phyloP scores from a whole-genome alignment of 2,329 filamentous ascomycete genomes.

The Pezicula carpinea region DNA sequence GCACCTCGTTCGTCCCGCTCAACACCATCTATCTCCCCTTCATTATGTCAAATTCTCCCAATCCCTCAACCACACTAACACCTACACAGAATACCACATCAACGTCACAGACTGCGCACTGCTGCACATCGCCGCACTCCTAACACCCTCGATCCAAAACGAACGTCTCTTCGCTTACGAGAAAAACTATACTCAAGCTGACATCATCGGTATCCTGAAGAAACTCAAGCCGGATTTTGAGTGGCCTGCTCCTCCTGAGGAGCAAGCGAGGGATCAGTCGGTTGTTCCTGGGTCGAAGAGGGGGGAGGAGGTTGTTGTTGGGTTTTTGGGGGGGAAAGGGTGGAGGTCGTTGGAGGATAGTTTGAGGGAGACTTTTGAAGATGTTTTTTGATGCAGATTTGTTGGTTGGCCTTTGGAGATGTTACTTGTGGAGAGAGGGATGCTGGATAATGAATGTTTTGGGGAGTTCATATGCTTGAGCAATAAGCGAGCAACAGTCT shows the following conservation, averaged over 20 bases:
- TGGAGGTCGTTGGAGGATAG: neutral
- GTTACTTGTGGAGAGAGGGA: too few species aligned
- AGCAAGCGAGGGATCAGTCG: neutral
- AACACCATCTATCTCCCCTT: neutral
- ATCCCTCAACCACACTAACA: neutral
- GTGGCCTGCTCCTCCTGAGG: neutral
- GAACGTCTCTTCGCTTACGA: neutral
- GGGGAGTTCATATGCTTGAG: too few species aligned
- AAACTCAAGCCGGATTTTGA: neutral
- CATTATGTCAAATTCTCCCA: neutral
- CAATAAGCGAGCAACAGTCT: too few species aligned
- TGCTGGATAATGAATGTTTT: too few species aligned
- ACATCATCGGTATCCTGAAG: neutral
- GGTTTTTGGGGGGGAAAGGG: neutral
- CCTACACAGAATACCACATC: neutral
- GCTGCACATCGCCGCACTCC: neutral
- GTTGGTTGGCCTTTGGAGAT: too few species aligned
- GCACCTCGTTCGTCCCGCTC: neutral
- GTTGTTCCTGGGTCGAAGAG: neutral
- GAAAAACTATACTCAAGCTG: neutral
- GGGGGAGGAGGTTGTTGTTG: neutral
- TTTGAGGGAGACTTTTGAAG: neutral
- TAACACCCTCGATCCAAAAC: neutral
- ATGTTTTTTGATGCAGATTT: neutral
- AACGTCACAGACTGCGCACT: neutral